Conservation (phyloP, 2,329 filamentous ascomycete species). For the Hortaea werneckii region DNA sequence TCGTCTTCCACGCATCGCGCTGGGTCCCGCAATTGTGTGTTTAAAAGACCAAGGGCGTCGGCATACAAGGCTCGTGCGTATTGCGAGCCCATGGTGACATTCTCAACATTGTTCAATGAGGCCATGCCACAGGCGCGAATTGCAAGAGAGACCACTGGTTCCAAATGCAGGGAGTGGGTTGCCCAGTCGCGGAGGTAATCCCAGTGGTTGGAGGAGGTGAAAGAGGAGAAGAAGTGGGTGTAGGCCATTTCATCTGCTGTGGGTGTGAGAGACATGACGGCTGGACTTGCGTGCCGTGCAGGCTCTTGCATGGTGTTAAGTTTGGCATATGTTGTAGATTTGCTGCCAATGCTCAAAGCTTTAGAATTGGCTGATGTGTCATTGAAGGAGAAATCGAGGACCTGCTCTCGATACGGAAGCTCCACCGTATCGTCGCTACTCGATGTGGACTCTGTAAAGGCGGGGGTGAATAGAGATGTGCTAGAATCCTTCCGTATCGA, state of each 20-base stretch:
- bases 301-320: neutral
- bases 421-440: constrained; percentile 19
- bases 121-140: constrained; percentile 24
- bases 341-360: neutral
- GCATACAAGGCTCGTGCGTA: constrained; percentile 18
- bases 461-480: constrained; percentile 10
- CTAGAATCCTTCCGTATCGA: constrained; percentile 3
- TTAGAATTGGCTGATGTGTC: neutral
- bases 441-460: constrained; percentile 12
- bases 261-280: constrained; percentile 1
- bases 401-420: constrained; percentile 11
- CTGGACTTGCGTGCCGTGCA: neutral
- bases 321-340: neutral
- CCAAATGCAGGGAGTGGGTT: constrained; percentile 5
- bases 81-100: constrained; percentile 12
- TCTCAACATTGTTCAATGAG: constrained; percentile 19
- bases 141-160: constrained; percentile 20
- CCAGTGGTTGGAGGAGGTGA: constrained; percentile 21
- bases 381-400: neutral
- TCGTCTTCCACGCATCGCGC: constrained; percentile 21
- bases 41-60: constrained; percentile 24
- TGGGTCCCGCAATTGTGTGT: constrained; percentile 22
- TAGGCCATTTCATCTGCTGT: constrained; percentile 18
- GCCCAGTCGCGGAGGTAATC: constrained; percentile 13
- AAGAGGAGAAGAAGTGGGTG: constrained; percentile 22